Conservation (phyloP, 352 stramenopile species). For the Halophytophthora polymorphica region DNA sequence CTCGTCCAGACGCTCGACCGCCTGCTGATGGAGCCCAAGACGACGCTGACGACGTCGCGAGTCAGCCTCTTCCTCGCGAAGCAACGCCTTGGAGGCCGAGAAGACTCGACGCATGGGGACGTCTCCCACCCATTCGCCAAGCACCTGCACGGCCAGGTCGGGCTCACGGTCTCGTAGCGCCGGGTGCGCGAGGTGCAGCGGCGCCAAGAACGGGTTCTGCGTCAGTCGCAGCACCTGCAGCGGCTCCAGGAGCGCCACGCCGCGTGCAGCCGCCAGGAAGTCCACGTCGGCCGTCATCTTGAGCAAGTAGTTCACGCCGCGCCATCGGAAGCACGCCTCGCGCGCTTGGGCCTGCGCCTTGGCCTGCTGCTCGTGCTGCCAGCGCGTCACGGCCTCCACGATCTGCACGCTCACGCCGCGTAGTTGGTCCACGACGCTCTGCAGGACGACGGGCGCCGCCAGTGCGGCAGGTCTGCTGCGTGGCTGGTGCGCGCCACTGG, state of each 20-base stretch:
- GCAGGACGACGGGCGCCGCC: slow-evolving; percentile 52
- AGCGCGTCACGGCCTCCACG: slow-evolving; percentile 64
- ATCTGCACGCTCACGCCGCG: slow-evolving; percentile 61
- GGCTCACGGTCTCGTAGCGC: slow-evolving; percentile 32
- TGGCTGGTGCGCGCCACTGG: slow-evolving; percentile 16
- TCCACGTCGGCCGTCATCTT: slow-evolving; percentile 73
- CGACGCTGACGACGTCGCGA: slow-evolving; percentile 9
- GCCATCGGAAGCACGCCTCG: slow-evolving; percentile 61
- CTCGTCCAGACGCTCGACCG: not conserved
- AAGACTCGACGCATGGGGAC: slow-evolving; percentile 64
- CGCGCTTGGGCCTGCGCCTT: slow-evolving; percentile 14
- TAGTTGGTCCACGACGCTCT: slow-evolving; percentile 64
- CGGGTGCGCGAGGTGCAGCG: slow-evolving; percentile 57
- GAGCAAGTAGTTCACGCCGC: slow-evolving; percentile 70
- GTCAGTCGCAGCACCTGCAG: slow-evolving; percentile 45
- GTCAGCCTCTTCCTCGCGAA: slow-evolving; percentile 37
- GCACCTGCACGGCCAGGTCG: slow-evolving; percentile 13
- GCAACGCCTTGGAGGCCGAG: slow-evolving; percentile 39
- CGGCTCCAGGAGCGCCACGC: slow-evolving; percentile 27
- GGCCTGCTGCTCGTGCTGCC: slow-evolving; percentile 28
- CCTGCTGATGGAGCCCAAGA: not conserved
- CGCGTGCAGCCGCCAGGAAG: slow-evolving; percentile 39
- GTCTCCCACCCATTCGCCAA: slow-evolving; percentile 43
- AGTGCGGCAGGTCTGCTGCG: slow-evolving; percentile 14
- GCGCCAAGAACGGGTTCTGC: slow-evolving; percentile 65